These are phyloP conservation scores for Tulasnella sp. DNA, from an alignment of 768 basidiomycete species.

Conservation along the genomic window DNA sequence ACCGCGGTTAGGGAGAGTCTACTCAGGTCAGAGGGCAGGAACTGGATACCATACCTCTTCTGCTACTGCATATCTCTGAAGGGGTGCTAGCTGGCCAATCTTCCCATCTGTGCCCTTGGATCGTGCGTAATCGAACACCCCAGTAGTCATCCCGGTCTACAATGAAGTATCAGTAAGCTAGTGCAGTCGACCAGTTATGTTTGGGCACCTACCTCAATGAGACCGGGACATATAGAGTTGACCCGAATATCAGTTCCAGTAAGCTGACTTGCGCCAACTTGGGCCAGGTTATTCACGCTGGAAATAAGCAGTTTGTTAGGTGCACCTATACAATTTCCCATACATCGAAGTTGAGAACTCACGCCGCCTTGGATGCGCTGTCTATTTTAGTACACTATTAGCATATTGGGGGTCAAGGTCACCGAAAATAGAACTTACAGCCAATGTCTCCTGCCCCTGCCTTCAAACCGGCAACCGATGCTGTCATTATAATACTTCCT, in stretches of 20 bases:
- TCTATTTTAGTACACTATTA: slow-evolving; percentile 44
- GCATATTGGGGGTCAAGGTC: no score
- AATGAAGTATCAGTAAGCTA: background rate
- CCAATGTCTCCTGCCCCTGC: slow-evolving; percentile 6
- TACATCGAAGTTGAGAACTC: slow-evolving; percentile 35
- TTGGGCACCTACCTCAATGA: slow-evolving; percentile 56
- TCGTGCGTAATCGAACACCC: slow-evolving; percentile 74
- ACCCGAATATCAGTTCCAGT: slow-evolving; percentile 80
- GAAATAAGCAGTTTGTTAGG: background rate
- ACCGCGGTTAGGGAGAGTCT: background rate
- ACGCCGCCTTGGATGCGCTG: slow-evolving; percentile 93
- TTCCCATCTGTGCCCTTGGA: slow-evolving; percentile 65
- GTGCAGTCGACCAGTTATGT: background rate
- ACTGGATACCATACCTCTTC: slow-evolving; percentile 42
- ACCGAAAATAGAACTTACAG: background rate
- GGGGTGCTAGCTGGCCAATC: slow-evolving; percentile 80
- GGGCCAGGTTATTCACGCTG: slow-evolving; percentile 84
- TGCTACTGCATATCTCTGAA: slow-evolving; percentile 72
- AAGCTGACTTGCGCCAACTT: slow-evolving; percentile 75
- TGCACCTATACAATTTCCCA: no score
- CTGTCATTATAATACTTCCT: slow-evolving; percentile 30
- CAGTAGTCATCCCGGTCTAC: slow-evolving; percentile 77
- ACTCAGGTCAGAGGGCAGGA: background rate
- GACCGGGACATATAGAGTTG: slow-evolving; percentile 84
- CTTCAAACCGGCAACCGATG: slow-evolving; percentile 22